A percentile compares a stretch with the other conserved stretches of the same genome.
Conservation (phyloP, 805 yeast genomes). For the Saccharomyces jurei region DNA sequence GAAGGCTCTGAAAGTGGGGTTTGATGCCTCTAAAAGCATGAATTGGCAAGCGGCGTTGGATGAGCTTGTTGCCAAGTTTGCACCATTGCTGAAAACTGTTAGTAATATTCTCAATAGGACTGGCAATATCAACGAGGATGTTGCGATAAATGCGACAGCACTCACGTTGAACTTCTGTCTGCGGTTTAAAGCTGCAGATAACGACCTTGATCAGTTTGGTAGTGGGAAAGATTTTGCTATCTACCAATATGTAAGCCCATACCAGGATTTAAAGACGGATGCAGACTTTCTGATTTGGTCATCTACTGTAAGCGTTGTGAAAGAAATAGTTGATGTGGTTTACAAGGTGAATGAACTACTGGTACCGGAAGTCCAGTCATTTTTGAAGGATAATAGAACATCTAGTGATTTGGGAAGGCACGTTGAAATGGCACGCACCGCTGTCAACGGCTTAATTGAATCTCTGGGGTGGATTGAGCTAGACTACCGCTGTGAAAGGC, state of each 20-base stretch:
- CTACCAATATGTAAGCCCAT: conserved; percentile 41
- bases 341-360: conserved; percentile 31
- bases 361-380: conserved; percentile 23
- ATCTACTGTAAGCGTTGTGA: conserved; percentile 36
- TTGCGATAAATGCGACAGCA: conserved; percentile 31
- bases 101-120: conserved; percentile 31
- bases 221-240: conserved; percentile 33
- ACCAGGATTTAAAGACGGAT: conserved; percentile 31
- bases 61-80: conserved; percentile 43
- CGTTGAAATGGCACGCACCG: conserved; percentile 8
- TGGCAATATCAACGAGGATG: conserved; percentile 9
- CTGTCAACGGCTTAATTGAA: conserved; percentile 18
- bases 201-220: conserved; percentile 11
- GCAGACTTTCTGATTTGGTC: conserved; percentile 45
- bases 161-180: conserved; percentile 39
- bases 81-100: conserved; percentile 39
- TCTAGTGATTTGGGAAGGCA: conserved; percentile 12
- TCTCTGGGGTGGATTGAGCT: conserved; percentile 36
- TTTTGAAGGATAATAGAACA: conserved; percentile 4
- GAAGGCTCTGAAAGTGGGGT: conserved; percentile 21
- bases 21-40: conserved; percentile 36
- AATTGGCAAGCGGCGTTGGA: conserved; percentile 51
- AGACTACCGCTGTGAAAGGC: conserved; percentile 34
- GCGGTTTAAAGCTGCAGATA: conserved; percentile 31
- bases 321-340: conserved; percentile 30